Evolutionary conservation across 768 basidiomycete species (phyloP).

Genomic region (Pholiota conissans): DNA sequence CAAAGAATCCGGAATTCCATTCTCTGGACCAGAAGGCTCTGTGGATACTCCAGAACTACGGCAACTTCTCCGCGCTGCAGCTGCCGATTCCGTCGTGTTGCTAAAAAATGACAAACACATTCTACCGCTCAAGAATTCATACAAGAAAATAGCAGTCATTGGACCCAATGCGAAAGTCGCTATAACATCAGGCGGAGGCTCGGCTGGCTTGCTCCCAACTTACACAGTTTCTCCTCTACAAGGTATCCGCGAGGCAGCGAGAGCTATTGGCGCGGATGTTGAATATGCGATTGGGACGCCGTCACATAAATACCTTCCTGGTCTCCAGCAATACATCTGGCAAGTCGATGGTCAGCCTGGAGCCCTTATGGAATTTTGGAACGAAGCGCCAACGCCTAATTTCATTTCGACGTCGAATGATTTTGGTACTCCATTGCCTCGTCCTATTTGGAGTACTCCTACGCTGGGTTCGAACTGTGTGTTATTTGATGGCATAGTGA

Average conservation of each 20-base stretch:
- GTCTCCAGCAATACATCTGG: conserved; percentile 47
- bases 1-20: conserved; percentile 53
- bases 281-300: conserved; percentile 43
- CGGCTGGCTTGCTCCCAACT: conserved; percentile 49
- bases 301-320: conserved; percentile 48
- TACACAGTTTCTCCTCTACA: conserved; percentile 59
- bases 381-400: conserved; percentile 37
- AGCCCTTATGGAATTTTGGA: conserved; percentile 45
- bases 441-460: conserved; percentile 36
- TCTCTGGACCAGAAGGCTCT: conserved; percentile 45
- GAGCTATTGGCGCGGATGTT: conserved; percentile 45
- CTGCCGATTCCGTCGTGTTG: conserved; percentile 56
- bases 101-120: conserved; percentile 57
- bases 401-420: conserved; percentile 33
- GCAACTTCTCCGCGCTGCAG: conserved; percentile 47
- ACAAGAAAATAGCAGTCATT: conserved; percentile 56
- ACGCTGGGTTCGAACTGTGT: conserved; percentile 36
- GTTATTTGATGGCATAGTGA: conserved; percentile 42
- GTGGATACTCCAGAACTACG: conserved; percentile 49
- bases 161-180: conserved; percentile 60
- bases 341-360: conserved; percentile 37
- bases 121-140: conserved; percentile 41
- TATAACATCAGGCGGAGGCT: conserved; percentile 60
- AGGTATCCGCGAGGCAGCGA: conserved; percentile 45
- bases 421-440: conserved; percentile 23